These are phyloP conservation scores for Nakazawaea anatomiae DNA, from an alignment of 805 yeast species.

Conservation along the genomic window DNA sequence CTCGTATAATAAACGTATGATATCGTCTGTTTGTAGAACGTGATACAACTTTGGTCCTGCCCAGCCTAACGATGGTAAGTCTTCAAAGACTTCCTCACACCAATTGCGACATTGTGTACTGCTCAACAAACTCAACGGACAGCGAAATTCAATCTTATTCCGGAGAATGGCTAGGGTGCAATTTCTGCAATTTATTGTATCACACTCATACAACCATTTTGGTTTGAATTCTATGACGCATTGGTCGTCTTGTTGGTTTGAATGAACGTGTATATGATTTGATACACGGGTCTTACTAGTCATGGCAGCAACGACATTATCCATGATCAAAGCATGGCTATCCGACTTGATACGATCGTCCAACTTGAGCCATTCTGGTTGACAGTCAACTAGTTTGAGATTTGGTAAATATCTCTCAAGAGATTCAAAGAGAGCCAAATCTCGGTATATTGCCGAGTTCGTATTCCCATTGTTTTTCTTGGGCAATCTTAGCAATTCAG, in stretches of 20 bases:
- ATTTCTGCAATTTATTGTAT: slow-evolving; percentile 35
- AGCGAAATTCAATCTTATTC: slow-evolving; percentile 26
- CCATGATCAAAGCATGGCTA: slow-evolving; percentile 1
- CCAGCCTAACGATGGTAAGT: slow-evolving; percentile 21
- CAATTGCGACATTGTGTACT: slow-evolving; percentile 26
- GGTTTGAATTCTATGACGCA: slow-evolving; percentile 41
- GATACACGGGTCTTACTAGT: slow-evolving; percentile 5
- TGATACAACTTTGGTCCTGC: slow-evolving; percentile 26
- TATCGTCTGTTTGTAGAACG: slow-evolving; percentile 12
- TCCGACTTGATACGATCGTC: background rate
- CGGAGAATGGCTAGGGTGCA: slow-evolving; percentile 32
- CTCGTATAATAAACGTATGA: slow-evolving; percentile 16
- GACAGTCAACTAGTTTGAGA: background rate
- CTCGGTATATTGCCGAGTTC: background rate
- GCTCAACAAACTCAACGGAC: slow-evolving; percentile 34
- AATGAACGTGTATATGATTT: background rate
- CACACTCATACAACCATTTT: slow-evolving; percentile 42
- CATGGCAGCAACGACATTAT: slow-evolving; percentile 9
- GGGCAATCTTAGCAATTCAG: background rate
- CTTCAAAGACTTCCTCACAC: slow-evolving; percentile 24
- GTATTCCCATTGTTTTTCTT: background rate
- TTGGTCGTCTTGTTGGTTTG: background rate
- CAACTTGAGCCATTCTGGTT: background rate
- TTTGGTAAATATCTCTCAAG: background rate
- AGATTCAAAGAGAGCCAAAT: background rate